Conservation (phyloP, 108 stramenopile genomes). For the Asterionellopsis glacialis region DNA sequence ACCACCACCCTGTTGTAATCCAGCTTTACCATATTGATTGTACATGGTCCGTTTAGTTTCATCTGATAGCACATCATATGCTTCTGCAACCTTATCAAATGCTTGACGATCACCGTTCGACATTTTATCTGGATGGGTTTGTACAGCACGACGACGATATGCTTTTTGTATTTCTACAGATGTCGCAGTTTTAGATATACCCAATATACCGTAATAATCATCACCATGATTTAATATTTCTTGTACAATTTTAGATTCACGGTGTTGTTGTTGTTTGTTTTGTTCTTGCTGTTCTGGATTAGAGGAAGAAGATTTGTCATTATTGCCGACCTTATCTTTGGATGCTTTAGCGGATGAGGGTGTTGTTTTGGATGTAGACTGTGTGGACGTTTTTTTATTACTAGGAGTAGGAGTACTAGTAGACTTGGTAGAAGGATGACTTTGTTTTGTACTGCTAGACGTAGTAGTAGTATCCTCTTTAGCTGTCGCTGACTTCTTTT, state of each 20-base stretch:
- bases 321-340: too few relatives aligned
- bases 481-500: too few relatives aligned
- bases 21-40: conserved; percentile 81
- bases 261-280: too few relatives aligned
- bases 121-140: conserved; percentile 92
- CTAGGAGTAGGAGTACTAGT: too few relatives aligned
- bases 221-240: conserved; percentile 30
- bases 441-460: too few relatives aligned
- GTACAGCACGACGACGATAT: conserved; percentile 82
- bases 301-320: too few relatives aligned
- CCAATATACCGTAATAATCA: conserved; percentile 46
- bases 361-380: too few relatives aligned
- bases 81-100: conserved; percentile 92
- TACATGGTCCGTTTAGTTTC: conserved; percentile 83
- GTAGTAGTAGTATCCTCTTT: too few relatives aligned
- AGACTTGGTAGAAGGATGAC: too few relatives aligned
- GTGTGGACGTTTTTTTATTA: too few relatives aligned
- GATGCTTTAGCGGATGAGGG: too few relatives aligned
- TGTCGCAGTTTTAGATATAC: conserved; percentile 18
- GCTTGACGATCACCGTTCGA: conserved; percentile 64
- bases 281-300: too few relatives aligned
- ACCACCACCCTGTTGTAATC: conserved; percentile 34
- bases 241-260: conserved; percentile 9
- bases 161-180: conserved; percentile 72
- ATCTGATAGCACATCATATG: conserved; percentile 93